Base-by-base conservation (phyloP, 129 eudicot species). In the Chrysanthemum seticuspe region DNA sequence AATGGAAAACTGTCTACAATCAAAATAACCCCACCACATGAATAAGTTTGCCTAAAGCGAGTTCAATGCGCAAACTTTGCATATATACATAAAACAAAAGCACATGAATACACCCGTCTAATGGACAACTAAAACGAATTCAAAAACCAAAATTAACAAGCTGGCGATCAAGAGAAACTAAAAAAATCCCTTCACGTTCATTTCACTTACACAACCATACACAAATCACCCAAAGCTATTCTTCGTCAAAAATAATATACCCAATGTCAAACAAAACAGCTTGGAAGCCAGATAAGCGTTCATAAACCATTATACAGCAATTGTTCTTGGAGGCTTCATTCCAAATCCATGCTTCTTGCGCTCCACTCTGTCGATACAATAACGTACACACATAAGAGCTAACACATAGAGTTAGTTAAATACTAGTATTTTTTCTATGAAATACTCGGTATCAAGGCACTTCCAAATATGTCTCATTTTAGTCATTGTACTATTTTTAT, bases 301-400 rank as follows among this genome's bases (percentile, higher is more conserved):
- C 57, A 70, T 47, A 40, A 68, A 27, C 18, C 58, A 13, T 71
- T 64, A 78, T 65, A 55, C 67, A 65, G 29, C 73, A 16, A 65
- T 59, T 9, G 82, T 74, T 60, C 82, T 81, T 16, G 97, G 97
- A 56, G 79, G 75, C 84, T 75, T 90, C 99, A 95, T 95, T 76
- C 99, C 99, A 53, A 90, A 90, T 50, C 99, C 99, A 77, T 71
- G 97, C 80, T 90, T 90, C 73, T 78, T 79, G 78, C 82, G 90
- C 84, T 94, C 96, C 59, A 94, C 86, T 14, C 99, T 94, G 88
- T 65, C 44, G 48, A 56, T 65, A 81, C 8, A 53, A 48, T 15
- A 23, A 40, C 9, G 47, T 7, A 36, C 45, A 7, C 9, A 36
- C 9, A 36, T 36, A 36, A 36, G 44, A 36, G 44, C 34, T 29